phyloP scores from a whole-genome alignment of 2,329 filamentous ascomycete genomes.

The Trichophyton simii region DNA sequence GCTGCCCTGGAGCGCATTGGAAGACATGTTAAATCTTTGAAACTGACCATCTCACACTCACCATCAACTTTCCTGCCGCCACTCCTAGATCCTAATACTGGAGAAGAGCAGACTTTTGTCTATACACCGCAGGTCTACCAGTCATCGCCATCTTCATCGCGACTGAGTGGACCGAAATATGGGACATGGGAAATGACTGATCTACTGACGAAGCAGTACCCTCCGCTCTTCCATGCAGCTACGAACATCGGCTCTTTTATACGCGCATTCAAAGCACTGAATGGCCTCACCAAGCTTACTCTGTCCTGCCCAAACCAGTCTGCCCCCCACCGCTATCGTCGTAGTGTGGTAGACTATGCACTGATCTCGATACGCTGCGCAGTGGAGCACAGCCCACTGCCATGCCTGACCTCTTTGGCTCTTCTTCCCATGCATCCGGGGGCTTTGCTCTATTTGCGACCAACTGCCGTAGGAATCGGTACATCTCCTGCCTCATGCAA shows the following conservation, averaged over 20 bases:
- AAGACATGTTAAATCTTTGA: constrained; percentile 63
- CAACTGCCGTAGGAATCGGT: constrained; percentile 56
- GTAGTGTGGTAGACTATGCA: constrained; percentile 73
- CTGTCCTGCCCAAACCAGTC: constrained; percentile 65
- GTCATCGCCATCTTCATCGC: constrained; percentile 48
- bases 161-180: constrained; percentile 55
- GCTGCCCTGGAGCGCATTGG: constrained; percentile 67
- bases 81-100: constrained; percentile 64
- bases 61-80: constrained; percentile 71
- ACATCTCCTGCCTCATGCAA: constrained; percentile 57
- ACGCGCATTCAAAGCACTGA: constrained; percentile 54
- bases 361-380: constrained; percentile 78
- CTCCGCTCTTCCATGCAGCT: constrained; percentile 76
- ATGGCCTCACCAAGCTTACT: constrained; percentile 59
- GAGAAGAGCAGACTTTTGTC: constrained; percentile 65
- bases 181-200: constrained; percentile 67
- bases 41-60: constrained; percentile 64
- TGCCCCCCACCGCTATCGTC: constrained; percentile 55
- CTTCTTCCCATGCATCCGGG: constrained; percentile 62
- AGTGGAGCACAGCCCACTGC: constrained; percentile 58
- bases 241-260: constrained; percentile 80
- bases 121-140: constrained; percentile 62
- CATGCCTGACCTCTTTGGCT: constrained; percentile 55
- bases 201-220: constrained; percentile 73
- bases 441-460: constrained; percentile 65